These are phyloP conservation scores for Gossypioides kirkii DNA, from an alignment of 345 rosid genomes.

Conservation along the genomic window DNA sequence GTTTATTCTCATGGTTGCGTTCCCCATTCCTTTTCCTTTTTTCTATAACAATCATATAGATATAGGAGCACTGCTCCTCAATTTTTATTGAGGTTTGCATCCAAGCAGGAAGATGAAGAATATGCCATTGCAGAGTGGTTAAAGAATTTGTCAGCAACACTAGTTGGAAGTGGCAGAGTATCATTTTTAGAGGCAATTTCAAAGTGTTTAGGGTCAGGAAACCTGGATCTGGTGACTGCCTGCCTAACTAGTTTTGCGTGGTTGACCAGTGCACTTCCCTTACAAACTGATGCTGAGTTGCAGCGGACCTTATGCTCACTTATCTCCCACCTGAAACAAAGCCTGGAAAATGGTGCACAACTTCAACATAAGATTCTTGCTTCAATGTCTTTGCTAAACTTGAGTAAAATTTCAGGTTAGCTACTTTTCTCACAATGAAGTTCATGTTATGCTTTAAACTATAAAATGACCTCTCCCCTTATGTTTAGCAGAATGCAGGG, in stretches of 20 bases:
- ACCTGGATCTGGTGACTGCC: constrained; percentile 26
- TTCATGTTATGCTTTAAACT: background rate
- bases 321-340: constrained; percentile 39
- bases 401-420: constrained; percentile 51
- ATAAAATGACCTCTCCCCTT: constrained; percentile 6
- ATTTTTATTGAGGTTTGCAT: background rate
- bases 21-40: background rate
- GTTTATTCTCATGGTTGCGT: background rate
- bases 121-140: constrained; percentile 30
- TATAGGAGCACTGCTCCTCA: background rate
- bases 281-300: constrained; percentile 23
- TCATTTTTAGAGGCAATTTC: constrained; percentile 39
- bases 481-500: constrained; percentile 47
- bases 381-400: constrained; percentile 44
- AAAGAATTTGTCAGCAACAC: constrained; percentile 35
- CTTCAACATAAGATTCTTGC: constrained; percentile 45
- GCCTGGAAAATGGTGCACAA: constrained; percentile 30
- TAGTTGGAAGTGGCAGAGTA: constrained; percentile 30
- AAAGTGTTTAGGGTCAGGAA: constrained; percentile 36
- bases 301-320: constrained; percentile 40
- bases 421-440: background rate
- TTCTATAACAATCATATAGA: background rate
- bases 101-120: constrained; percentile 41
- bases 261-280: constrained; percentile 46
- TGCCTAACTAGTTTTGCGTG: constrained; percentile 44